Evolutionary conservation across 73 alveolate genomes (phyloP).

Genomic region (Paramecium octaurelia): DNA sequence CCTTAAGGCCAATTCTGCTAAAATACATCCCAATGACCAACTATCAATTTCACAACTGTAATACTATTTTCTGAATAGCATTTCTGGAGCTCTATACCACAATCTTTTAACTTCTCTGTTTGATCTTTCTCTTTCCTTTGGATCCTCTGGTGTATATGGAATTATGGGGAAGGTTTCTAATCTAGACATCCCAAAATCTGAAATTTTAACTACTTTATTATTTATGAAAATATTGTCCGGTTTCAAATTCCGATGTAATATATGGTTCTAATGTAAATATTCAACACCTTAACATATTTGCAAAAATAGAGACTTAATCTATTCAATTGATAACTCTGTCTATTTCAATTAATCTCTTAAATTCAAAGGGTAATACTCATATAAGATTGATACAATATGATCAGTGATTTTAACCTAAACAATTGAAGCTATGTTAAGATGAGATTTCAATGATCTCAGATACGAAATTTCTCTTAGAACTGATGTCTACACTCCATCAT

Average conservation of each 20-base stretch:
- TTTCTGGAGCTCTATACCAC: conserved; percentile 98
- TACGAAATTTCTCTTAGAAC: conserved; percentile 84
- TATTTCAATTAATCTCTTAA: conserved; percentile 14
- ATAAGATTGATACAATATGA: not conserved
- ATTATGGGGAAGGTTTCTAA: conserved; percentile 77
- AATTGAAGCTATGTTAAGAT: conserved; percentile 44
- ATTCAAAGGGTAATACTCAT: conserved; percentile 49
- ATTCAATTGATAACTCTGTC: not conserved
- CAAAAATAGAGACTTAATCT: not conserved
- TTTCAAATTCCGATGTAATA: conserved; percentile 26
- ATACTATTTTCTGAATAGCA: conserved; percentile 79
- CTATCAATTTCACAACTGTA: conserved; percentile 93
- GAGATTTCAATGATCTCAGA: conserved; percentile 45
- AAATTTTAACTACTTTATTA: conserved; percentile 72
- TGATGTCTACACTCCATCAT: conserved; percentile 92
- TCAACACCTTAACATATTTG: not conserved
- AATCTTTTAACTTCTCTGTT: conserved; percentile 92
- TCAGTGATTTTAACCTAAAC: not conserved
- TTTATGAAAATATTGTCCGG: not conserved
- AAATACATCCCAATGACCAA: conserved; percentile 95
- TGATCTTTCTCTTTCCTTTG: conserved; percentile 97
- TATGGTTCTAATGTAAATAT: conserved; percentile 14
- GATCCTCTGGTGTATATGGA: conserved; percentile 98
- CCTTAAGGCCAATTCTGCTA: conserved; percentile 86
- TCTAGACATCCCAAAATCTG: conserved; percentile 95